Conservation (phyloP, 192 early-diverging fungal species). For the Coemansia reversa region DNA sequence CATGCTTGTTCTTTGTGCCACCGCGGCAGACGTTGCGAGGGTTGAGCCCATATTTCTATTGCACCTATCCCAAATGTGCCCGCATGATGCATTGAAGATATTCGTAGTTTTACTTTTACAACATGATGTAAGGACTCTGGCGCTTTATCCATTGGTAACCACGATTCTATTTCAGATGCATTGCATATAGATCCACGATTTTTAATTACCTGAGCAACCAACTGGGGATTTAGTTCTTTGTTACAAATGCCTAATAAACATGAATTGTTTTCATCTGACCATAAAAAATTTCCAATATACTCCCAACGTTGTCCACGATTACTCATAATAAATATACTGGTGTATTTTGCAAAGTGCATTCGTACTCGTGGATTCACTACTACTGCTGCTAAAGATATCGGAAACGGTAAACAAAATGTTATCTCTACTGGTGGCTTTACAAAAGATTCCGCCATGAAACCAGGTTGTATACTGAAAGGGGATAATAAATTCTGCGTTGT, state of each 20-base stretch:
- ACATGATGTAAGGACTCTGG: slow-evolving; percentile 12
- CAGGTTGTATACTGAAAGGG: background rate
- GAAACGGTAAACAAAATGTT: slow-evolving; percentile 7
- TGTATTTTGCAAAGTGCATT: background rate
- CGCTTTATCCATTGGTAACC: slow-evolving; percentile 6
- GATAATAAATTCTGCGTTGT: background rate
- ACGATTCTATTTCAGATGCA: background rate
- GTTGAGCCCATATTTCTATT: slow-evolving; percentile 29
- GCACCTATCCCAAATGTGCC: slow-evolving; percentile 14
- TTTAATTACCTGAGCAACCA: background rate
- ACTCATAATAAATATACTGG: slow-evolving; percentile 4
- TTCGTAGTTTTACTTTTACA: slow-evolving; percentile 7
- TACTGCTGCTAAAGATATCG: slow-evolving; percentile 18
- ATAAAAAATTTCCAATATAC: slow-evolving; percentile 5
- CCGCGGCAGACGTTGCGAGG: slow-evolving; percentile 22
- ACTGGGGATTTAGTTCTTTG: slow-evolving; percentile 6
- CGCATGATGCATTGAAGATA: slow-evolving; percentile 22
- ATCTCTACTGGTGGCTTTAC: slow-evolving; percentile 29
- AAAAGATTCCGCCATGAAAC: slow-evolving; percentile 31
- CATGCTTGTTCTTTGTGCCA: slow-evolving; percentile 10
- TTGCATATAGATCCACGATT: background rate
- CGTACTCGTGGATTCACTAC: slow-evolving; percentile 21
- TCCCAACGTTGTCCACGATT: slow-evolving; percentile 7
- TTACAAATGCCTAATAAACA: slow-evolving; percentile 7
- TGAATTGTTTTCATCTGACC: background rate